Evolutionary conservation across 208 protist genomes (phyloP), one percentile per base, ranked within the genome.

Genomic region (Leishmania arabica): DNA sequence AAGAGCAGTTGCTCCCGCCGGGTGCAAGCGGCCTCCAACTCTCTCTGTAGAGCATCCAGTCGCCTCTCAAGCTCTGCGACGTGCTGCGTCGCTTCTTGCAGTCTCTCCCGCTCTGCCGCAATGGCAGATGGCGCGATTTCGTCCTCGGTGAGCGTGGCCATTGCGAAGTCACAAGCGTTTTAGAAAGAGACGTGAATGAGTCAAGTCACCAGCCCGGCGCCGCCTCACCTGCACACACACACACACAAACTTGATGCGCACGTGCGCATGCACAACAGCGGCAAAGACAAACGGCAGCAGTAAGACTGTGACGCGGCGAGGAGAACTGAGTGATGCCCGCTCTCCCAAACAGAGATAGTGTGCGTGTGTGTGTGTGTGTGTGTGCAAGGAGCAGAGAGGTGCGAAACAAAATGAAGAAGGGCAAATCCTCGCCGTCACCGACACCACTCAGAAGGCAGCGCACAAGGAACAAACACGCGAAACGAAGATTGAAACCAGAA

Each of bases 11-110:
- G 79, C 78, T 91, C 82, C 31, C 87, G 51, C 13, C 89, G 86
- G n/a, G 87, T 88, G 42, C 86, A 80, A 7, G 90, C 81, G 49
- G 92, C 83, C 40, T 93, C 90, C 54, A 97, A 91, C 90, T 88
- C 74, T 70, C 76, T 49, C 11, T 90, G 88, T 27, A 99, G 85
- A 51, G 69, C 77, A 6, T 71, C 70, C 8, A 98, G 58, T 83
- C 98, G 94, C 60, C 93, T 89, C 81, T 99, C 91, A 83, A 98
- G 87, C 49, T 83, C 77, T 42, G 91, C 75, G 56, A 99, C 80
- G 19, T 82, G 84, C 79, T 98, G 90, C 68, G 98, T 90, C 13
- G 97, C 77, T 45, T 89, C 75, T 53, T 56, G 53, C 64, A 92
- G 79, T 66, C 81, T 77, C 54, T 79, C 62, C 71, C 89, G 76